Base-by-base conservation (phyloP, 225 moss, liverwort and hornwort species). In the Rhytidiadelphus loreus region DNA sequence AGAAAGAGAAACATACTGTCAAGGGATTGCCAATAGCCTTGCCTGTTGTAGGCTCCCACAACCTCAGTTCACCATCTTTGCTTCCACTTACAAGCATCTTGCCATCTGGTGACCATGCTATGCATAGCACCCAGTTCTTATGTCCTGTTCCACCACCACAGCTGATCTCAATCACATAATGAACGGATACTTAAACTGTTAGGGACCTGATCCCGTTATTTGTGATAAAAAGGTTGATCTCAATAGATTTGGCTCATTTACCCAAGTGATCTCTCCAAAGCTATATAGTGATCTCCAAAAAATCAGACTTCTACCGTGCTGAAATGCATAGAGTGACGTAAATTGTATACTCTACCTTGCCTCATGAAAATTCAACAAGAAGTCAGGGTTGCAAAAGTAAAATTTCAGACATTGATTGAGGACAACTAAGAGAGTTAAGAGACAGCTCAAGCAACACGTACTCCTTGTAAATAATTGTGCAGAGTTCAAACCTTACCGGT, bases 71-170 rank as follows among this genome's bases (percentile, higher is more conserved):
- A 80, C 98, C 98, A 88, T 97, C 98, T 89, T 97, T 98, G 86
- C 98, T 96, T 81, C 95, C 98, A 88, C 96, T 98, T 43, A 96
- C 91, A 76, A 98, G 94, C 85, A 96, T 95, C 90, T 98, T 97
- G 71, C 98, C 96, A 90, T 98, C 98, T 33, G 98, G 97, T 81
- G 98, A 98, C 98, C 98, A 98, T 80, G 97, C 92, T 85, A 98
- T 95, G 88, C 96, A 97, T 10, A 98, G 92, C 43, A 98, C 98
- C 98, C 98, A 98, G 85, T 97, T 97, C 77, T 93, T 97, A 90
- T 98, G 98, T 77, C 95, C 98, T 96, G 92, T 84, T 89, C 33
- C 88, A 91, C 60, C 61, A 86, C 52, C 65, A 88, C 77, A 87
- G 63, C 77, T 63, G 25, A 59, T 86, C 39, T 77, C 57, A 86